These are phyloP conservation scores for Penicillium italicum DNA, from an alignment of 2,329 filamentous ascomycete species.

Conservation along the genomic window DNA sequence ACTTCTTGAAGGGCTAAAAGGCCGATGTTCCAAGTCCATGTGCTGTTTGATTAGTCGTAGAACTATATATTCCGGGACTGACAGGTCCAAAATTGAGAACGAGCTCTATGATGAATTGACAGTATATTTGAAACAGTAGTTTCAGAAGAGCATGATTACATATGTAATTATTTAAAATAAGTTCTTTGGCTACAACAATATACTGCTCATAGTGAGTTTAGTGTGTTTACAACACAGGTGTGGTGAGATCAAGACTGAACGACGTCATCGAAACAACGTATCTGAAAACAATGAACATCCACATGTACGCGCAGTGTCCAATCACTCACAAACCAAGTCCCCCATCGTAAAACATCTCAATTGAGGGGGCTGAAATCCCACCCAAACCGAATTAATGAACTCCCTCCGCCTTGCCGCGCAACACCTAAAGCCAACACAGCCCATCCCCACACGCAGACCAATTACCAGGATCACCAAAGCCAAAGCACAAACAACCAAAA, in stretches of 20 bases:
- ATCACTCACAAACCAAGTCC: neutral
- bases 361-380: neutral
- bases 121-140: neutral
- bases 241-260: neutral
- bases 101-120: neutral
- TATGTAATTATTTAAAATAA: too few species aligned
- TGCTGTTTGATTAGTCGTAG: neutral
- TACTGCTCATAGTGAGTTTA: too few species aligned
- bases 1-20: neutral
- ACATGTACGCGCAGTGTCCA: neutral
- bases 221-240: too few species aligned
- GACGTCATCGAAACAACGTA: conserved; percentile 1
- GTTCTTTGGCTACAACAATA: too few species aligned
- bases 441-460: neutral
- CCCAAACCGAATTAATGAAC: neutral
- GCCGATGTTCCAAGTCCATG: neutral
- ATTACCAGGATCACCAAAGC: neutral
- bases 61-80: neutral
- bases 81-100: neutral
- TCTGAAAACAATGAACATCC: neutral
- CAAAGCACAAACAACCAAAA: conserved; percentile 15
- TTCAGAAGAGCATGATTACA: neutral
- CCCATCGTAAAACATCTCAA: neutral
- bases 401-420: conserved; percentile 1
- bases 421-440: neutral